A percentile compares a stretch with the other conserved stretches of the same genome.
These are phyloP conservation scores for Sphagnurus paluster DNA, from an alignment of 1,284 basidiomycete genomes.

Conservation along the genomic window DNA sequence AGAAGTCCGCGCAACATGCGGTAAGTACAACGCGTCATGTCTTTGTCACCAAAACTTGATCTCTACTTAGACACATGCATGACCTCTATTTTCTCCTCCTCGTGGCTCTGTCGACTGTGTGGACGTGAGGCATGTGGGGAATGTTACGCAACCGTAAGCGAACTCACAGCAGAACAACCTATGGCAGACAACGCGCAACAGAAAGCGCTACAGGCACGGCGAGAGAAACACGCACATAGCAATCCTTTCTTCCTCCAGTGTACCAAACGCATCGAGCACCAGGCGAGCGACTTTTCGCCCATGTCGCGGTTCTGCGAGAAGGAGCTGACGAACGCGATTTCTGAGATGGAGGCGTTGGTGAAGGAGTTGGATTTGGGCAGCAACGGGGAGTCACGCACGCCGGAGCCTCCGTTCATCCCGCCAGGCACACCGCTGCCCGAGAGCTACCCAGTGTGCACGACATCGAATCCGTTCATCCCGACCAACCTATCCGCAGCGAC, in stretches of 20 bases:
- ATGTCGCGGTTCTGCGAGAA: conserved; percentile 73
- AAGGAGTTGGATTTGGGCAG: background rate
- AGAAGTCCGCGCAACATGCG: conserved; percentile 81
- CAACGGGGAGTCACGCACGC: background rate
- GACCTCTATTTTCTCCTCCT: conserved; percentile 87
- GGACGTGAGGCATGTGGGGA: conserved; percentile 88
- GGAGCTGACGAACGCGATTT: conserved; percentile 65
- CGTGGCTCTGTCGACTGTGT: conserved; percentile 88
- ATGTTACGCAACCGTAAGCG: conserved; percentile 74
- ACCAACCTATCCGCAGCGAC: conserved; percentile 19
- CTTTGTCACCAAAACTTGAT: too few species aligned
- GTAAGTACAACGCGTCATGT: conserved; percentile 48
- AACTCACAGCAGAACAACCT: conserved; percentile 55
- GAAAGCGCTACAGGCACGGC: conserved; percentile 45
- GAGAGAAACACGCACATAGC: conserved; percentile 61
- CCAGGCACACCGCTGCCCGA: background rate
- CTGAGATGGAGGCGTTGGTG: conserved; percentile 64
- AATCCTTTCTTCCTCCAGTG: conserved; percentile 77
- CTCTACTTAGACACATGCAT: conserved; percentile 88
- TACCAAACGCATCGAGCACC: conserved; percentile 67
- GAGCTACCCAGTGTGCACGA: conserved; percentile 4
- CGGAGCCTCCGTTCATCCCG: background rate
- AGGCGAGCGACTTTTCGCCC: conserved; percentile 69
- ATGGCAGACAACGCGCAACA: conserved; percentile 49
- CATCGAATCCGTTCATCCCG: conserved; percentile 16